Evolutionary conservation across 2,329 filamentous ascomycete species (phyloP).

Genomic region (Phialocephala subalpina): DNA sequence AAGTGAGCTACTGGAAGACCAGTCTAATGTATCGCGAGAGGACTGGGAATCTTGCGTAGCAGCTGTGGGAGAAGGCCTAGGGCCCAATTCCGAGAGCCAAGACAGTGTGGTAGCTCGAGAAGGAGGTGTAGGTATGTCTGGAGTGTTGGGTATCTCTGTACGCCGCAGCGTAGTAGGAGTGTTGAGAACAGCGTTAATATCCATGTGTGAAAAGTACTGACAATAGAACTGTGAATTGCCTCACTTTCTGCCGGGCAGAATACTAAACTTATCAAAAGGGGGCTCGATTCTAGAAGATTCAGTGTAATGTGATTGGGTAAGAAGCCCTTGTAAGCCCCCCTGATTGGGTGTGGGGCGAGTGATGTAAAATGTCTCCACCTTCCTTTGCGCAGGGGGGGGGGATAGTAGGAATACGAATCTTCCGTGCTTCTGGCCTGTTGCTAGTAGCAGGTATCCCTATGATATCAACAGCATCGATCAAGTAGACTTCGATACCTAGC

Average conservation of each 20-base stretch:
- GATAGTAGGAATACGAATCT: too few relatives aligned
- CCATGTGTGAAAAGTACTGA: too few relatives aligned
- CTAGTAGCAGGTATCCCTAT: too few relatives aligned
- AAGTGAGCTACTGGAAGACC: too few relatives aligned
- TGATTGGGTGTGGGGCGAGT: not conserved
- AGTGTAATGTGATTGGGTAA: not conserved
- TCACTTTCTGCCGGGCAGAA: conserved; percentile 5
- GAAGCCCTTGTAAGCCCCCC: not conserved
- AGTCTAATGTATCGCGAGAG: not conserved
- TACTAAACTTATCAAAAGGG: not conserved
- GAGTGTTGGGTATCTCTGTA: conserved; percentile 7
- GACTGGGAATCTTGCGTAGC: not conserved
- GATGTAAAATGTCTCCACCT: not conserved
- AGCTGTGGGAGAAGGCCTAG: not conserved
- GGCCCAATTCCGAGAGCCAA: not conserved
- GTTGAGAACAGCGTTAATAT: not conserved
- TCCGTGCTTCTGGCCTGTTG: too few relatives aligned
- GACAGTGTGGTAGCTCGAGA: not conserved
- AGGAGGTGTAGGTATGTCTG: not conserved
- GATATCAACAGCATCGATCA: too few relatives aligned
- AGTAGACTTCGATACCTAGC: too few relatives aligned
- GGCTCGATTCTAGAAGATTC: conserved; percentile 1
- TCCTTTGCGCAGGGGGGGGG: too few relatives aligned
- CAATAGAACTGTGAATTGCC: not conserved
- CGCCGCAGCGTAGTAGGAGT: not conserved